These are phyloP conservation scores for Aciculosporium take DNA, from an alignment of 2,329 filamentous ascomycete species.

Conservation along the genomic window DNA sequence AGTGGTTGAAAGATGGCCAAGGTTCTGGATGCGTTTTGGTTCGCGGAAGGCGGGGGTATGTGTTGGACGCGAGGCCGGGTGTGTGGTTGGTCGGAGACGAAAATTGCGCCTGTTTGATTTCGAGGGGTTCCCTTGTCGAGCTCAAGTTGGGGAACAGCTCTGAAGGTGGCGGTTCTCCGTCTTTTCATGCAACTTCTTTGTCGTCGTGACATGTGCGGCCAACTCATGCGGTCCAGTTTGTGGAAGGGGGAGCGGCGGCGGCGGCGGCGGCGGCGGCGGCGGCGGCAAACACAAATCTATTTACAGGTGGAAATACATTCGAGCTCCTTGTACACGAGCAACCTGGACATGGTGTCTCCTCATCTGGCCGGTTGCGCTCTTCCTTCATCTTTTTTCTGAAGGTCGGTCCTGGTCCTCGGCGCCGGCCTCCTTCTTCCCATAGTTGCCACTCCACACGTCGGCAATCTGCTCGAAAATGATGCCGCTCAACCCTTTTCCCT, in stretches of 20 bases:
- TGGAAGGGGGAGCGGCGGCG: neutral
- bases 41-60: neutral
- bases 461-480: constrained; percentile 42
- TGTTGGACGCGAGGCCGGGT: too few relatives aligned
- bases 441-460: constrained; percentile 35
- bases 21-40: too few relatives aligned
- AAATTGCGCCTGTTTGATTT: neutral
- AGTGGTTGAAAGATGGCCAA: neutral
- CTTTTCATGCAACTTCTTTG: neutral
- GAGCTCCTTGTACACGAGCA: neutral
- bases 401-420: neutral
- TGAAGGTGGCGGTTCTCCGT: neutral
- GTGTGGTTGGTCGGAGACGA: too few relatives aligned
- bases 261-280: neutral
- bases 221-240: neutral
- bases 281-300: neutral
- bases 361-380: neutral
- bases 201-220: neutral
- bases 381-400: neutral
- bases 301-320: neutral
- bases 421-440: constrained; percentile 15
- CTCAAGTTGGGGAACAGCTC: too few relatives aligned
- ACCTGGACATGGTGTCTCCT: neutral
- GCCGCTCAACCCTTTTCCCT: constrained; percentile 41
- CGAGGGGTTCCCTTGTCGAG: neutral